phyloP scores from a whole-genome alignment of 2,329 filamentous ascomycete species.

The Aureobasidium zeae region DNA sequence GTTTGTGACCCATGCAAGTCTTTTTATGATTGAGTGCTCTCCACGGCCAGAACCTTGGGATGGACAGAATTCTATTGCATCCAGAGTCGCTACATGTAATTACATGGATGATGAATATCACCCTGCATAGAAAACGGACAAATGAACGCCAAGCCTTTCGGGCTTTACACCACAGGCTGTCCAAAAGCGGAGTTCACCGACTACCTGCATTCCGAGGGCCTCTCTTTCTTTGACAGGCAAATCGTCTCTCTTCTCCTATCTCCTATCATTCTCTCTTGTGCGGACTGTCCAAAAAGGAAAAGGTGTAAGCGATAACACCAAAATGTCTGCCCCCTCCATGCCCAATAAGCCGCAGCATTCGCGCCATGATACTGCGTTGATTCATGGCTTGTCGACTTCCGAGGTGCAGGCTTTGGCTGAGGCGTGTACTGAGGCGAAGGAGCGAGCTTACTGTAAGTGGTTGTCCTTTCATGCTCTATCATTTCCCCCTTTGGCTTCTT shows the following conservation, averaged over 20 bases:
- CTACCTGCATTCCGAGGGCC: background rate
- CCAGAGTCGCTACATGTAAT: too few species aligned
- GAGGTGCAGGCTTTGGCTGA: conserved; percentile 58
- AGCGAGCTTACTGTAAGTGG: conserved; percentile 64
- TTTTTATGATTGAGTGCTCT: too few species aligned
- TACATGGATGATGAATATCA: too few species aligned
- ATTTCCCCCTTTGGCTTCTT: background rate
- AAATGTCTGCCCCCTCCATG: conserved; percentile 11
- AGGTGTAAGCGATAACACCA: too few species aligned
- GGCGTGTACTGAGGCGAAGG: conserved; percentile 62
- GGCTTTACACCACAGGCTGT: too few species aligned
- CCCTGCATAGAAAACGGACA: too few species aligned
- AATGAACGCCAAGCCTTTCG: too few species aligned
- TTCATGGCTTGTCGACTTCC: conserved; percentile 46
- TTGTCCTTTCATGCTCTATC: background rate
- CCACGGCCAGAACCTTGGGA: too few species aligned
- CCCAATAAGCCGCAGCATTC: conserved; percentile 28
- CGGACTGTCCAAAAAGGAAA: too few species aligned
- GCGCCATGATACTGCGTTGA: conserved; percentile 33
- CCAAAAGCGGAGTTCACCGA: conserved; percentile 9
- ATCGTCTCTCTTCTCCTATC: background rate
- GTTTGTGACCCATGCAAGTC: too few species aligned
- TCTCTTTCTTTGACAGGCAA: background rate
- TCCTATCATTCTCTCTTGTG: background rate
- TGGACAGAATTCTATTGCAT: too few species aligned